Conservation (phyloP, 1,284 basidiomycete genomes). For the Tremellales sp. region DNA sequence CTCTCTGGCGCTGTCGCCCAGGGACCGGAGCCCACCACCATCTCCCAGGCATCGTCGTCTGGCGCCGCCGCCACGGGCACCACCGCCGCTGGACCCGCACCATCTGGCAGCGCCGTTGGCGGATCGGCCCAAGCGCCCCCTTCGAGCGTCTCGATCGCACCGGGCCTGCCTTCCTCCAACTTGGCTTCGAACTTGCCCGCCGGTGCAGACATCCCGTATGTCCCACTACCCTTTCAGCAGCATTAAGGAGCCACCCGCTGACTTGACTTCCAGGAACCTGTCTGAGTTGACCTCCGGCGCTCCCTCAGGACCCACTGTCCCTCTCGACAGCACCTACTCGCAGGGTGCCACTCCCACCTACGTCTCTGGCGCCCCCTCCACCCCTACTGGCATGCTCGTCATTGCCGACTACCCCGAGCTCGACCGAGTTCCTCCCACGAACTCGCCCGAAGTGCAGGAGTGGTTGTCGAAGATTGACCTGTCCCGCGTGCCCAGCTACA, state of each 20-base stretch:
- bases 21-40: conserved; percentile 6
- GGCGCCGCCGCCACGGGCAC: conserved; percentile 9
- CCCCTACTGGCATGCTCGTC: conserved; percentile 36
- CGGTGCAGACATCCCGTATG: conserved; percentile 43
- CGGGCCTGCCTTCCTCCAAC: conserved; percentile 31
- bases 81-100: conserved; percentile 4
- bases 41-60: conserved; percentile 9
- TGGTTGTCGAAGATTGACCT: conserved; percentile 57
- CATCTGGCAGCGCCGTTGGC: conserved; percentile 1
- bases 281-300: conserved; percentile 64
- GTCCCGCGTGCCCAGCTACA: conserved; percentile 34
- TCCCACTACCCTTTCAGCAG: conserved; percentile 7
- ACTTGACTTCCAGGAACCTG: neutral
- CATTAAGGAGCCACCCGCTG: neutral
- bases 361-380: conserved; percentile 45
- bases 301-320: conserved; percentile 56
- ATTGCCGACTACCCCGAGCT: conserved; percentile 60
- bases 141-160: neutral
- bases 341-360: conserved; percentile 39
- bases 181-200: conserved; percentile 19
- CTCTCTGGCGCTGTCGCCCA: conserved; percentile 16
- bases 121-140: neutral
- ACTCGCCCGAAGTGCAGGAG: conserved; percentile 64
- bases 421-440: conserved; percentile 62
- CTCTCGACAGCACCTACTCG: conserved; percentile 48